A percentile compares a stretch with the other conserved stretches of the same genome.
phyloP scores from a whole-genome alignment of 2,329 filamentous ascomycete genomes.

The Lachnellula arida region DNA sequence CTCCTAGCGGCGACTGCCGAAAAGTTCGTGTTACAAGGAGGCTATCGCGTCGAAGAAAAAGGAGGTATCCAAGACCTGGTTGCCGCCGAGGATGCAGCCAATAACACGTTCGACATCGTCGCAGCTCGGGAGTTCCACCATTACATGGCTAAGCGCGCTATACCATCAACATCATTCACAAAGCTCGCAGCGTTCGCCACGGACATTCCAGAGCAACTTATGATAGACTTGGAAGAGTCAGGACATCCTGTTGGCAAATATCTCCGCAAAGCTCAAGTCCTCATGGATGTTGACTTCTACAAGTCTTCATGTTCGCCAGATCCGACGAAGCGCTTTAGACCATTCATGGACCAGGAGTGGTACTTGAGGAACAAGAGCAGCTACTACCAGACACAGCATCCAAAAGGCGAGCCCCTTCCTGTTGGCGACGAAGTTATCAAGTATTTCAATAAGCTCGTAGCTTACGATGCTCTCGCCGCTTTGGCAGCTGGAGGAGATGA shows the following conservation, averaged over 20 bases:
- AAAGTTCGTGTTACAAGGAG: slow-evolving; percentile 25
- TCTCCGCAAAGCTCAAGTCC: slow-evolving; percentile 19
- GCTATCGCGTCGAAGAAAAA: slow-evolving; percentile 12
- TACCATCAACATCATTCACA: slow-evolving; percentile 23
- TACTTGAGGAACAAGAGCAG: slow-evolving; percentile 21
- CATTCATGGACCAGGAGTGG: slow-evolving; percentile 23
- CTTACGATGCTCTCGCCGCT: slow-evolving; percentile 29
- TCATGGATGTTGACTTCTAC: slow-evolving; percentile 25
- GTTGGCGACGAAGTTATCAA: slow-evolving; percentile 20
- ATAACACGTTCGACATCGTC: slow-evolving; percentile 24
- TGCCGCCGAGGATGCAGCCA: slow-evolving; percentile 15
- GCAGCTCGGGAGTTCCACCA: slow-evolving; percentile 18
- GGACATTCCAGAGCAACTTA: slow-evolving; percentile 15
- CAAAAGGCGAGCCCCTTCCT: slow-evolving; percentile 9
- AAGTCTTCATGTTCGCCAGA: slow-evolving; percentile 11
- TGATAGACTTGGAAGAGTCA: slow-evolving; percentile 15
- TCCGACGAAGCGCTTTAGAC: slow-evolving; percentile 12
- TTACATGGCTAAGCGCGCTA: slow-evolving; percentile 15
- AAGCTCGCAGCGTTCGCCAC: slow-evolving; percentile 23
- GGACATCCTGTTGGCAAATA: slow-evolving; percentile 21
- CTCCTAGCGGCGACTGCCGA: slow-evolving; percentile 11
- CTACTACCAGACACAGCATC: slow-evolving; percentile 10
- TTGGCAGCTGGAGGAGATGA: slow-evolving; percentile 24
- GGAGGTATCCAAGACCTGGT: slow-evolving; percentile 1
- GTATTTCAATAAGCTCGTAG: slow-evolving; percentile 23